Base-by-base conservation (phyloP, 148 eudicot species). In the Silene uniflora region DNA sequence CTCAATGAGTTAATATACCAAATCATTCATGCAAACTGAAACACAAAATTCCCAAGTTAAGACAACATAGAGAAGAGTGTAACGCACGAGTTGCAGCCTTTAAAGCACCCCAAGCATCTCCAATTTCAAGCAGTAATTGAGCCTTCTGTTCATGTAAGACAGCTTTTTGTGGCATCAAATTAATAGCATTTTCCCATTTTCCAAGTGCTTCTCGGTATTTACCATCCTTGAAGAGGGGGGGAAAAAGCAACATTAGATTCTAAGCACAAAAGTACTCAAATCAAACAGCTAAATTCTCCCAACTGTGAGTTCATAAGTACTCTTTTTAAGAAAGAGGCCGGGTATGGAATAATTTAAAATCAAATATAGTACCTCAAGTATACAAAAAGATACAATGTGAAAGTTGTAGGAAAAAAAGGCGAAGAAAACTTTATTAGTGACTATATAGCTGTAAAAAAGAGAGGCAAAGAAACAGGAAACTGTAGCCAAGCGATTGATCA, bases 61-160 rank as follows among this genome's bases (percentile, higher is more conserved):
- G 59, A 10, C 49, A 67, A 67, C 18, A 79, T 68, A 73, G 60
- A 72, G 76, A 46, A 61, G 83, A 73, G 60, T 10, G 68, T 78
- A 27, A 56, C 83, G 62, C 79, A 92, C 97, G 87, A 73, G 87
- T 86, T 65, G 97, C 97, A 18, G 97, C 95, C 84, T 87, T 90
- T 83, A 92, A 77, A 79, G 97, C 91, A 83, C 84, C 87, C 97
- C 97, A 92, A 22, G 94, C 82, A 75, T 92, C 94, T 78, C 92
- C 97, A 67, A 90, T 68, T 80, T 92, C 97, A 75, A 92, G 94
- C 72, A 92, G 79, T 68, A 92, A 84, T 84, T 92, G 97, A 81
- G 97, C 92, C 83, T 92, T 92, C 75, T 92, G 97, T 74, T 92
- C 97, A 69, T 92, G 97, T 66, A 92, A 65, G 67, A 83, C 68